phyloP scores from a whole-genome alignment of 192 early-diverging fungal genomes.

The Helicostylum pulchrum region DNA sequence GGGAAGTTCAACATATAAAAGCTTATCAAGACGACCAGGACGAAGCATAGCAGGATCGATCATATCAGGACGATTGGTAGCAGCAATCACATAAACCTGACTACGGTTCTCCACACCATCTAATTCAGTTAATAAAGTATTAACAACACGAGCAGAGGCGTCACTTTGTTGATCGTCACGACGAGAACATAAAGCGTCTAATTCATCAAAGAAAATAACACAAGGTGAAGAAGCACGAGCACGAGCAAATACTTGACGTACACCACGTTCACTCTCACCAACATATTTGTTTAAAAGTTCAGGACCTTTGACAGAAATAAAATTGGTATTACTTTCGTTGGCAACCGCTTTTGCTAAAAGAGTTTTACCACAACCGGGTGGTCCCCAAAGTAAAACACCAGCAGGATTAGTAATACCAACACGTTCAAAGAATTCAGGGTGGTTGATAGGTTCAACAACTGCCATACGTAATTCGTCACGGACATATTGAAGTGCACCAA shows the following conservation, averaged over 20 bases:
- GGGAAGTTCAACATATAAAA: slow-evolving; percentile 97
- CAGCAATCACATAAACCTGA: slow-evolving; percentile 94
- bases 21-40: slow-evolving; percentile 92
- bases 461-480: slow-evolving; percentile 94
- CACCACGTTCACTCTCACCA: slow-evolving; percentile 95
- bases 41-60: slow-evolving; percentile 98
- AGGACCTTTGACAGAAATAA: slow-evolving; percentile 97
- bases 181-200: slow-evolving; percentile 90
- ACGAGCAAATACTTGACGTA: slow-evolving; percentile 92
- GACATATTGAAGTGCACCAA: slow-evolving; percentile 83
- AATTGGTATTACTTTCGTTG: slow-evolving; percentile 96
- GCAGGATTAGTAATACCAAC: slow-evolving; percentile 90
- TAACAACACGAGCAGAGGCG: slow-evolving; percentile 91
- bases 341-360: slow-evolving; percentile 97
- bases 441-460: slow-evolving; percentile 92
- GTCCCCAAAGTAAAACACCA: slow-evolving; percentile 95
- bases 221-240: slow-evolving; percentile 92
- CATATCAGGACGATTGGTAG: slow-evolving; percentile 87
- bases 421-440: slow-evolving; percentile 80
- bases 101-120: slow-evolving; percentile 91
- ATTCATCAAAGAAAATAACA: slow-evolving; percentile 97
- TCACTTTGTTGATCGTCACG: slow-evolving; percentile 89
- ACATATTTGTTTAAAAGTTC: slow-evolving; percentile 99
- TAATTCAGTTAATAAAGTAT: slow-evolving; percentile 94
- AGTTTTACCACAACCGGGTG: slow-evolving; percentile 98